Evolutionary conservation across 768 basidiomycete species (phyloP), one percentile per base, ranked within the genome.

Genomic region (Leccinum uliginosum): DNA sequence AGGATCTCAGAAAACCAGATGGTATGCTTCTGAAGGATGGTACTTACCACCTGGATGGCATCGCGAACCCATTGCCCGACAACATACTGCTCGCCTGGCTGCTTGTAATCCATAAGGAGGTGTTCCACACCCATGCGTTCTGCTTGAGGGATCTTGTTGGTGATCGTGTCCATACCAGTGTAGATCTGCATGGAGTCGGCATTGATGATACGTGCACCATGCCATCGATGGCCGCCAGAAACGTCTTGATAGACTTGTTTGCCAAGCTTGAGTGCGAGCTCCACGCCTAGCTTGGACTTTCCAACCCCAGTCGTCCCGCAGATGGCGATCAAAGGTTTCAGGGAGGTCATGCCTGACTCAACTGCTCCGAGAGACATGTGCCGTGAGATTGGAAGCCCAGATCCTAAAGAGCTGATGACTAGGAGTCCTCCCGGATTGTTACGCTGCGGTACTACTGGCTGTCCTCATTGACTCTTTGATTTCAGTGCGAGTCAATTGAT

Each of bases 151-250:
- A 94, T 81, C 74, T 99, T 98, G 74, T 98, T 98, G 26, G 96
- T 98, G 65, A 98, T 86, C 51, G 95, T 76, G 71, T 97, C 89
- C 71, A 98, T 81, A 0, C 96, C 96, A 17, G 78, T 77, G 71
- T 98, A 98, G 12, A 93, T 86, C 71, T 99, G 97, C 96, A 99
- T 98, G 12, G 96, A 85, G 73, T 99, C 97, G 10, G 95, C 92
- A 67, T 98, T 98, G 68, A 99, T 86, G 62, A 98, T 80, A 66
- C 85, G 83, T 8, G 85, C 87, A 12, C 84, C 83, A 14, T 71
- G 73, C 80, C 84, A 87, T 47, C 71, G 74, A 63, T 73, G 70
- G 27, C 56, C 57, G 30, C 34, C 27, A 9, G 54, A 34, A 21
- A 19, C 6, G 40, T 61, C 59, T 45, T 58, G 58, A 43, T 65